Evolutionary conservation across 148 eudicot species (phyloP), one percentile per base, ranked within the genome.

Genomic region (Diospyros kaki): DNA sequence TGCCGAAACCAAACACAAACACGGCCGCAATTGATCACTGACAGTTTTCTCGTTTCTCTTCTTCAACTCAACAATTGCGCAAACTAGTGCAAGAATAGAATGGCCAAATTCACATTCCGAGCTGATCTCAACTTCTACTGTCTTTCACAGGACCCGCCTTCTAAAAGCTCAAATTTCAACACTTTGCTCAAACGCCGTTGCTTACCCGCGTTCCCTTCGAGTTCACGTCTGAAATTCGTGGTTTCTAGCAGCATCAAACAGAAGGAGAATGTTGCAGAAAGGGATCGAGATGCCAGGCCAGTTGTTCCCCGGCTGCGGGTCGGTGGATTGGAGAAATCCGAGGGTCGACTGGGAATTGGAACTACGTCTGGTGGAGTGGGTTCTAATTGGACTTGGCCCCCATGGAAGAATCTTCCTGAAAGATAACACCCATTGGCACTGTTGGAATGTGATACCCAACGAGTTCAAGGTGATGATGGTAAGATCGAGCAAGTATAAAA

Each of bases 381-480:
- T 52, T 83, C 87, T 76, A 75, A 78, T 54, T 79, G 79, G 89
- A 79, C 83, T 48, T 85, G 93, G 93, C 89, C 89, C 17, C 92
- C 92, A 58, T 94, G 96, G 97, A 89, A 83, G 79, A 74, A 90
- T 80, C 66, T 95, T n/a, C 97, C 98, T 73, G 79, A 64, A 53
- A 92, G 98, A 85, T 95, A 95, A 89, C 86, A 79, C 87, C 92
- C 41, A 87, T 92, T 63, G 98, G 93, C 1, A 90, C 96, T 28
- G 28, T 28, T 28, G 28, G 28, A 0, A 28, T 28, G 28, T 28
- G 28, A 28, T 28, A 28, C 0, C 28, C 28, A 28, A 28, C 28
- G 28, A 28, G 28, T 28, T 28, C 0, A 28, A 28, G 28, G 28
- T 0, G 28, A 28, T 28, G 28, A 28, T 28, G 0, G 0, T 28